phyloP scores from a whole-genome alignment of 805 yeast genomes.

The Candida chilensis region DNA sequence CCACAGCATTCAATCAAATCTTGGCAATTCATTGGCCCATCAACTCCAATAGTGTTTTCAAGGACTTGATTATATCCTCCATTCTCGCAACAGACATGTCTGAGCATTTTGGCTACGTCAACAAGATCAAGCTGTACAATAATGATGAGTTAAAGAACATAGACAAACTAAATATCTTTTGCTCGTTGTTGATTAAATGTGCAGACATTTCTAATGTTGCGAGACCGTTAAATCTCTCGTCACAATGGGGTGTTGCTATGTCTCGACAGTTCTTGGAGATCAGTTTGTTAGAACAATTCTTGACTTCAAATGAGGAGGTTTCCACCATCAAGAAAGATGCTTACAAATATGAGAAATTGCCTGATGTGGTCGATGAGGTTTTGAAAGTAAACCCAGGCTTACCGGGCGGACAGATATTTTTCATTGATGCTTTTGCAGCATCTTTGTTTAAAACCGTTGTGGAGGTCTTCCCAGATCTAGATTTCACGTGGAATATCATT shows the following conservation, averaged over 20 bases:
- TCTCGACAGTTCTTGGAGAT: conserved; percentile 72
- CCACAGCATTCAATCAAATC: conserved; percentile 55
- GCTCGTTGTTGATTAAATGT: conserved; percentile 74
- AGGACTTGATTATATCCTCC: conserved; percentile 21
- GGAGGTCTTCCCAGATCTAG: conserved; percentile 49
- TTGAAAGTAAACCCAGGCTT: conserved; percentile 37
- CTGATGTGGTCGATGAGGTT: conserved; percentile 29
- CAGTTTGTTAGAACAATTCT: conserved; percentile 32
- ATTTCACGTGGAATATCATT: conserved; percentile 46
- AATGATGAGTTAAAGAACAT: conserved; percentile 10
- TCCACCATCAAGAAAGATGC: conserved; percentile 2
- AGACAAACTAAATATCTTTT: conserved; percentile 28
- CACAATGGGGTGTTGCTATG: conserved; percentile 82
- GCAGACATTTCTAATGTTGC: conserved; percentile 95
- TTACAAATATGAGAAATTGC: conserved; percentile 22
- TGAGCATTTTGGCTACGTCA: conserved; percentile 65
- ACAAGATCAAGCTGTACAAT: conserved; percentile 29
- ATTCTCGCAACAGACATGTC: conserved; percentile 82
- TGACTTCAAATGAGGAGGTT: conserved; percentile 5
- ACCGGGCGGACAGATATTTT: conserved; percentile 71
- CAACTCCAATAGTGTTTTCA: conserved; percentile 5
- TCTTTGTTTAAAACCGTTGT: conserved; percentile 63
- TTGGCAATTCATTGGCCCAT: conserved; percentile 25
- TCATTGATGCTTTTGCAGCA: conserved; percentile 74
- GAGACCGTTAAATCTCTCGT: conserved; percentile 63